phyloP scores from a whole-genome alignment of 2,329 filamentous ascomycete genomes.

The Talaromyces sp. region DNA sequence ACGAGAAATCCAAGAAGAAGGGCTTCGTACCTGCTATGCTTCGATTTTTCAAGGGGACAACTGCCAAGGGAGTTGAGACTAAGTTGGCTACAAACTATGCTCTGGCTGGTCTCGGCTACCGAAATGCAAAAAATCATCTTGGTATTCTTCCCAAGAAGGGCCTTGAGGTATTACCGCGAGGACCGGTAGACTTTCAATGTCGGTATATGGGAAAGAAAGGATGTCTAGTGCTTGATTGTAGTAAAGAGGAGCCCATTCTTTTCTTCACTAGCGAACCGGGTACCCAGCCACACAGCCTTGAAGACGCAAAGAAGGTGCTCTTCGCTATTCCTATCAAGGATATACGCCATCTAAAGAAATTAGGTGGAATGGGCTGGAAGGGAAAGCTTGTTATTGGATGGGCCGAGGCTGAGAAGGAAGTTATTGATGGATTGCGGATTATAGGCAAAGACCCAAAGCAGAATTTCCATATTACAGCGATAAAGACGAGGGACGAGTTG shows the following conservation, averaged over 20 bases:
- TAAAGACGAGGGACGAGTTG: conserved; percentile 69
- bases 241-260: conserved; percentile 45
- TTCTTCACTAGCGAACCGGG: conserved; percentile 57
- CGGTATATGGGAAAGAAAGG: conserved; percentile 70
- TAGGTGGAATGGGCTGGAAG: conserved; percentile 82
- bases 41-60: conserved; percentile 64
- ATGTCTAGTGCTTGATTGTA: conserved; percentile 61
- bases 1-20: conserved; percentile 20
- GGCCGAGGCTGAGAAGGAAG: conserved; percentile 65
- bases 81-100: conserved; percentile 68
- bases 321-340: conserved; percentile 71
- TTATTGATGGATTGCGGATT: conserved; percentile 72
- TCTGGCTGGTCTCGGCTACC: conserved; percentile 60
- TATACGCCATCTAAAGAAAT: conserved; percentile 70
- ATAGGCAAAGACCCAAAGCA: conserved; percentile 53
- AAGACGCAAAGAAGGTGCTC: conserved; percentile 51
- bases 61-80: conserved; percentile 70
- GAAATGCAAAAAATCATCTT: conserved; percentile 65
- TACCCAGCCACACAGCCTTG: conserved; percentile 43
- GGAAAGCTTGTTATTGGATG: conserved; percentile 77
- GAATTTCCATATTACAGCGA: conserved; percentile 64
- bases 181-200: conserved; percentile 73
- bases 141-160: conserved; percentile 60
- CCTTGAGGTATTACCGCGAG: conserved; percentile 47
- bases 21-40: conserved; percentile 53